A percentile compares a stretch with the other conserved stretches of the same genome.
Conservation (phyloP, 768 basidiomycete species). For the Arthromyces matolae region DNA sequence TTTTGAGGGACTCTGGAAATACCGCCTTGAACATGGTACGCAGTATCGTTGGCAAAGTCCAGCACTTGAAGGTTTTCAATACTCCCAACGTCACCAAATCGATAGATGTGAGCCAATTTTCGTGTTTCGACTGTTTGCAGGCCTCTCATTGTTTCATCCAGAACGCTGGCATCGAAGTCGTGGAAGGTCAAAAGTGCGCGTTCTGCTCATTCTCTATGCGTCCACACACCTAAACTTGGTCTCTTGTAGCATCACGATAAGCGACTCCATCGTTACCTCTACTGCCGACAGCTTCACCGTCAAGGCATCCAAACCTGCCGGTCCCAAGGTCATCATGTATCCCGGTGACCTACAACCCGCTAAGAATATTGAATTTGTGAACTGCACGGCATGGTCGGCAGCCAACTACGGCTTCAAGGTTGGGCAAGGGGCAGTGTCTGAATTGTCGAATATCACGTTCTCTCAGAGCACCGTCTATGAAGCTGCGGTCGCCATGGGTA, state of each 20-base stretch:
- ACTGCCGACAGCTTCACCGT: conserved; percentile 14
- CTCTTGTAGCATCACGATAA: conserved; percentile 12
- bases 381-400: conserved; percentile 17
- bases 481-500: conserved; percentile 15
- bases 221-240: neutral
- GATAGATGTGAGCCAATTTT: conserved; percentile 9
- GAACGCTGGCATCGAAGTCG: conserved; percentile 15
- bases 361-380: conserved; percentile 11
- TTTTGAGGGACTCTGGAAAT: conserved; percentile 15
- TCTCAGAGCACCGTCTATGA: conserved; percentile 15
- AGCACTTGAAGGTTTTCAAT: conserved; percentile 16
- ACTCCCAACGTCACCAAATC: conserved; percentile 11
- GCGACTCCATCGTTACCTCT: conserved; percentile 11
- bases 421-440: conserved; percentile 14
- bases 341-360: conserved; percentile 9
- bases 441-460: conserved; percentile 15
- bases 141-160: neutral
- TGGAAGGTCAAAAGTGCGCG: conserved; percentile 17
- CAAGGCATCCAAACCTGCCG: conserved; percentile 13
- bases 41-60: conserved; percentile 11
- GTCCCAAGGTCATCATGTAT: conserved; percentile 1
- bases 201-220: neutral
- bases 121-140: too few relatives aligned
- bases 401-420: conserved; percentile 18
- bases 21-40: conserved; percentile 14